Base-by-base conservation (phyloP, 345 rosid species). In the Brassica rapa region DNA sequence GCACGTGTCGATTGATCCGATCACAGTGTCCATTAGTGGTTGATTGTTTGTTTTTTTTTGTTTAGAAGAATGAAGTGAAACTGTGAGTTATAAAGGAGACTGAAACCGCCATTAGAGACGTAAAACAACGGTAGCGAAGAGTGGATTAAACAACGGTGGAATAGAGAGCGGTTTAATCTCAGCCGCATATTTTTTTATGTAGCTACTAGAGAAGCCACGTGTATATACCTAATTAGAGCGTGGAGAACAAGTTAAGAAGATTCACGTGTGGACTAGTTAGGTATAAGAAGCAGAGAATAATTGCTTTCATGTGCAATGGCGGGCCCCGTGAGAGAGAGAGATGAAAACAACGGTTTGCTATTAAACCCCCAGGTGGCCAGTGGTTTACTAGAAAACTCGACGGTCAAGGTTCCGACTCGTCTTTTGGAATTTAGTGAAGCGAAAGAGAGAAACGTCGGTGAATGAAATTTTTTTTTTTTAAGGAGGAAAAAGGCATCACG, bases 1-100 rank as follows among this genome's bases (percentile, higher is more conserved):
- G 74, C 81, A 75, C 2, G 64, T 8, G 72, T 79, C 80, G n/a
- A 76, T 57, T 14, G 80, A 82, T 68, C 85, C 85, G 33, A 84
- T 77, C 29, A n/a, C 57, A 43, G 81, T 72, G 12, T 81, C 83
- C 83, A 80, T 80, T 80, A 27, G 10, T 4, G 4, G 57, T 51
- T 12, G 55, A 7, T 15, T 9, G 53, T 14, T 46, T 14, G 55
- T 15, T 53, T 53, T 53, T 53, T 51, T 51, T 49, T n/a, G n/a
- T 14, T 15, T 5, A 51, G 57, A 51, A 6, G 57, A 51, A 7
- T 19, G 4, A 32, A 70, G 37, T 24, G 64, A 2, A 6, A 35
- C 30, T 76, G 51, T 21, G 68, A 21, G 23, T 49, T 4, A 43
- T 66, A 78, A n/a, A 43, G 62, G 21, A 43, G 63, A 72, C 0